phyloP scores from a whole-genome alignment of 202 grass and related monocot species.

The Zoysia matrella region DNA sequence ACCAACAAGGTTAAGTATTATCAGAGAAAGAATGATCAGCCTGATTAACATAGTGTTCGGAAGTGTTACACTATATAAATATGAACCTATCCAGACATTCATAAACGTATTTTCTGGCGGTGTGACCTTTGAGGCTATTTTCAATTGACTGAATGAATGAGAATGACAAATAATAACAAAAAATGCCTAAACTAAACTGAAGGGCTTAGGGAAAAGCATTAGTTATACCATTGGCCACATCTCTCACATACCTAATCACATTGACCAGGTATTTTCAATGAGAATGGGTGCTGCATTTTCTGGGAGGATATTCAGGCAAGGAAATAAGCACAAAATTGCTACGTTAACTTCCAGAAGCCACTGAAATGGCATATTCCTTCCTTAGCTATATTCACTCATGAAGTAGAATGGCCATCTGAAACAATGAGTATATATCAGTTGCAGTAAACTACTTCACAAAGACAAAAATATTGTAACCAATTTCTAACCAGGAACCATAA shows the following conservation, averaged over 20 bases:
- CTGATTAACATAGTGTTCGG: conserved; percentile 26
- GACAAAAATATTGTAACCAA: conserved; percentile 10
- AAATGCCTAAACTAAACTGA: conserved; percentile 47
- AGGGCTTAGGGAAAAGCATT: conserved; percentile 25
- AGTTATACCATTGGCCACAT: conserved; percentile 52
- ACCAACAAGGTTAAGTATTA: conserved; percentile 2
- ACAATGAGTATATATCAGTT: conserved; percentile 40
- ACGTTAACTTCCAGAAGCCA: conserved; percentile 56
- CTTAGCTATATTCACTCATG: conserved; percentile 39
- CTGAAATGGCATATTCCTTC: conserved; percentile 51
- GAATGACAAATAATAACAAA: conserved; percentile 44
- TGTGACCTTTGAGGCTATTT: conserved; percentile 36
- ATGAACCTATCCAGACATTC: conserved; percentile 46
- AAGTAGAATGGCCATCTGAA: conserved; percentile 46
- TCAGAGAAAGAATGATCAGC: conserved; percentile 41
- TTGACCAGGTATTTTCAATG: conserved; percentile 51
- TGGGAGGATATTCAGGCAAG: conserved; percentile 32
- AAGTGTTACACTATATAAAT: conserved; percentile 46
- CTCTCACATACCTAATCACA: conserved; percentile 54
- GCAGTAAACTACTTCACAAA: conserved; percentile 7
- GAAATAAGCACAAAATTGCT: conserved; percentile 47
- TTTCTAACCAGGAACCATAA: conserved; percentile 15
- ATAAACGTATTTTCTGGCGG: conserved; percentile 16
- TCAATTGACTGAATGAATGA: conserved; percentile 57
- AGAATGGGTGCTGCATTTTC: conserved; percentile 45